Percentiles rank a stretch among this genome's conserved stretches.
Evolutionary conservation across 768 basidiomycete species (phyloP).

Genomic region (Tylopilus vinaceipallidus): DNA sequence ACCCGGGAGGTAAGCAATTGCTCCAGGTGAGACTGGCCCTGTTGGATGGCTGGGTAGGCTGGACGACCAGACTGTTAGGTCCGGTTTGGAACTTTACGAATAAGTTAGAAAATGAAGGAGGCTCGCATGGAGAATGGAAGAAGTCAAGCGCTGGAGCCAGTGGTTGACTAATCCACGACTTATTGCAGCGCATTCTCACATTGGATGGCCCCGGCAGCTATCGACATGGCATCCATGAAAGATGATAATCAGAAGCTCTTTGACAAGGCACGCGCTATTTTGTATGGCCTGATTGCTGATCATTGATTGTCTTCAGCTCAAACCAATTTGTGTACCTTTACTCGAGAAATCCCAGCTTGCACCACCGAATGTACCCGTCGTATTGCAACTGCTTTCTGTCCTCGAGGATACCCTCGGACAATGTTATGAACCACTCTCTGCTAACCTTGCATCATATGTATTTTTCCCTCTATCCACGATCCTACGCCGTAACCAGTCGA

Average conservation of each 20-base stretch:
- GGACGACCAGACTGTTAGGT: not conserved
- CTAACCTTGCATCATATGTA: conserved; percentile 73
- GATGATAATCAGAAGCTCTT: conserved; percentile 34
- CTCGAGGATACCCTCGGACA: conserved; percentile 49
- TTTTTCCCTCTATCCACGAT: conserved; percentile 88
- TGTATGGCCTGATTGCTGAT: not conserved
- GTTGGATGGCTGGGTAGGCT: not conserved
- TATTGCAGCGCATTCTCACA: no score
- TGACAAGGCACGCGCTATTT: conserved; percentile 32
- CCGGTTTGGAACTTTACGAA: not conserved
- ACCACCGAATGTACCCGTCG: conserved; percentile 47
- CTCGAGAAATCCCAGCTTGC: conserved; percentile 67
- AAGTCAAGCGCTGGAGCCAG: no score
- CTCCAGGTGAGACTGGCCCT: not conserved
- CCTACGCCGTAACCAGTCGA: conserved; percentile 69
- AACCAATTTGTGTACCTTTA: conserved; percentile 77
- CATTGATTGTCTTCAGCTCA: conserved; percentile 40
- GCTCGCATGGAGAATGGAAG: not conserved
- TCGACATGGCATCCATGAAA: conserved; percentile 16
- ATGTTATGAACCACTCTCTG: conserved; percentile 44
- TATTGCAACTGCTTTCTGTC: conserved; percentile 50
- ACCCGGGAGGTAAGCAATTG: conserved; percentile 1
- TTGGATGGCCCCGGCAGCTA: no score
- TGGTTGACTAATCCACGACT: no score
- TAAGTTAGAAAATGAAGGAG: not conserved